These are phyloP conservation scores for Chloranthus sessilifolius DNA, from an alignment of 164 flowering plant species.

Conservation along the genomic window DNA sequence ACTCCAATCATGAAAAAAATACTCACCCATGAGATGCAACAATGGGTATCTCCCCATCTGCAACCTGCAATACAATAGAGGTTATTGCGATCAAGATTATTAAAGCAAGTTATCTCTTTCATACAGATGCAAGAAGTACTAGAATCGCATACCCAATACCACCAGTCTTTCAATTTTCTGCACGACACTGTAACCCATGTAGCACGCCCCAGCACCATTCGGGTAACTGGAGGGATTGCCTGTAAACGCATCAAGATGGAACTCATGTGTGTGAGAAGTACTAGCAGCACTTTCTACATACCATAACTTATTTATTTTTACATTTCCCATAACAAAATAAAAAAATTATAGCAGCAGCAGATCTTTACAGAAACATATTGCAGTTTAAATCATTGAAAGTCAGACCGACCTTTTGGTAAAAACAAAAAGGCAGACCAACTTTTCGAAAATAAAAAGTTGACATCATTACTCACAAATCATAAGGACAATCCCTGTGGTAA, in stretches of 20 bases:
- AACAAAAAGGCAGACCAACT: too few species aligned
- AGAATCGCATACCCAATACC: constrained; percentile 75
- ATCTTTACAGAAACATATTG: too few species aligned
- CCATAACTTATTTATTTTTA: too few species aligned
- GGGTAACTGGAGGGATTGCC: constrained; percentile 90
- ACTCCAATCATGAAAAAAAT: too few species aligned
- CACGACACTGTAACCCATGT: constrained; percentile 93
- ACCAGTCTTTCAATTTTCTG: constrained; percentile 91
- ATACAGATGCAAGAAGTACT: not conserved
- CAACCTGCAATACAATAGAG: constrained; percentile 48
- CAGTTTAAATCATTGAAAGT: too few species aligned
- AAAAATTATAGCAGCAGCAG: too few species aligned
- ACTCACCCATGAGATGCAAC: constrained; percentile 95
- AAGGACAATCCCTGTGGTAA: too few species aligned
- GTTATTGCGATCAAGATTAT: not conserved
- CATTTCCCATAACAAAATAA: too few species aligned
- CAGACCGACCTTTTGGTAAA: too few species aligned
- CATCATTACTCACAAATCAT: too few species aligned
- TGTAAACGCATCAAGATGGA: constrained; percentile 13
- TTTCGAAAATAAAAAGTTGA: too few species aligned
- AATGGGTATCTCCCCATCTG: constrained; percentile 87
- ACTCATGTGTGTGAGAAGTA: not conserved
- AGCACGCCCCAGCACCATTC: constrained; percentile 84
- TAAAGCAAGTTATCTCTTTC: not conserved
- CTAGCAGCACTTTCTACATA: not conserved